A percentile compares a stretch with the other conserved stretches of the same genome.
These are phyloP conservation scores for Ceraceosorus guamensis DNA, from an alignment of 1,284 basidiomycete genomes.

Conservation along the genomic window DNA sequence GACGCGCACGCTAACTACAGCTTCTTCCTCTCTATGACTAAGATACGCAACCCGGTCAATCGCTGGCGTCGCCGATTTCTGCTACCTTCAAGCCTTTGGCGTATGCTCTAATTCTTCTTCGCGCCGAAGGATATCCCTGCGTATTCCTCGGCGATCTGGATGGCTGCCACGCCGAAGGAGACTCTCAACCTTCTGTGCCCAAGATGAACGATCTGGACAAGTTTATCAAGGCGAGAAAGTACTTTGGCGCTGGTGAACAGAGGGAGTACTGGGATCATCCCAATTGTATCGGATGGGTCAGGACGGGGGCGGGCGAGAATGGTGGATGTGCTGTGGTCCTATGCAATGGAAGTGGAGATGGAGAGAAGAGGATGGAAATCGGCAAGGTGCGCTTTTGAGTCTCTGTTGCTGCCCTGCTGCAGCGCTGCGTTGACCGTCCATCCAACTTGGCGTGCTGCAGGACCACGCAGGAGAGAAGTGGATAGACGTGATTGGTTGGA, in stretches of 20 bases:
- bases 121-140: constrained; percentile 79
- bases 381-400: constrained; percentile 11
- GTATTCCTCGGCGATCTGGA: constrained; percentile 87
- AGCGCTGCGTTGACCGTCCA: too few relatives aligned
- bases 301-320: constrained; percentile 13
- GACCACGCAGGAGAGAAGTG: constrained; percentile 22
- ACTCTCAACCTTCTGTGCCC: constrained; percentile 36
- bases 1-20: too few relatives aligned
- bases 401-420: too few relatives aligned
- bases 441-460: too few relatives aligned
- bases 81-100: constrained; percentile 58
- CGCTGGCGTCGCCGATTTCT: constrained; percentile 56
- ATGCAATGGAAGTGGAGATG: constrained; percentile 26
- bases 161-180: constrained; percentile 50
- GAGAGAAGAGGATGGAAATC: constrained; percentile 30
- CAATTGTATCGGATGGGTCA: constrained; percentile 30
- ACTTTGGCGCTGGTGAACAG: constrained; percentile 55
- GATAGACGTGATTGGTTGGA: constrained; percentile 32
- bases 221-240: constrained; percentile 54
- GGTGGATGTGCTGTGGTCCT: constrained; percentile 34
- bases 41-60: not conserved
- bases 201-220: constrained; percentile 47
- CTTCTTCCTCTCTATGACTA: not conserved
- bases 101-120: constrained; percentile 78
- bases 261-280: constrained; percentile 45